phyloP scores from a whole-genome alignment of 164 flowering plant species.

The Euptelea pleiosperma region DNA sequence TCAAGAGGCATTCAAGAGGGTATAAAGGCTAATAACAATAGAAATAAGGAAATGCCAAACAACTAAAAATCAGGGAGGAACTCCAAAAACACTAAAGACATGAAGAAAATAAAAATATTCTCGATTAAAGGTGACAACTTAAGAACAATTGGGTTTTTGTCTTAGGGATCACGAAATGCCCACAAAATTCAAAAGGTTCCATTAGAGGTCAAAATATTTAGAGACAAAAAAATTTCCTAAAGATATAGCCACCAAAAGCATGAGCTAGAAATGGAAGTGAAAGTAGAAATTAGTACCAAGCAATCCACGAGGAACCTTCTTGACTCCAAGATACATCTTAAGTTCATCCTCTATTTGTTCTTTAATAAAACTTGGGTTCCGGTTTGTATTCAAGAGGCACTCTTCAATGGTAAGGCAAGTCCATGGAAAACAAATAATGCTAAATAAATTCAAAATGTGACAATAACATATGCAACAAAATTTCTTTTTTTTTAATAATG shows the following conservation, averaged over 20 bases:
- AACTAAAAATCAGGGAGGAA: too few relatives aligned
- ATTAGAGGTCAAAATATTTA: too few relatives aligned
- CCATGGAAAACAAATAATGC: conserved; percentile 47
- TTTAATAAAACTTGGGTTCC: conserved; percentile 71
- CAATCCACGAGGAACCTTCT: conserved; percentile 78
- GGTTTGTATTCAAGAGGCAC: conserved; percentile 83
- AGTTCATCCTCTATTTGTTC: conserved; percentile 75
- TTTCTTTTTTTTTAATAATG: neutral
- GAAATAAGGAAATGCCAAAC: too few relatives aligned
- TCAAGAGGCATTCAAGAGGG: too few relatives aligned
- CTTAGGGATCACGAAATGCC: too few relatives aligned
- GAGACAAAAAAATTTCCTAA: too few relatives aligned
- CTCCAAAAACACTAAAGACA: too few relatives aligned
- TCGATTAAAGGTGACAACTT: too few relatives aligned
- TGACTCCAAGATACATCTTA: conserved; percentile 80
- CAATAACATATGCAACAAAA: neutral
- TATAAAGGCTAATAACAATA: too few relatives aligned
- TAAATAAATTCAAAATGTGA: conserved; percentile 3
- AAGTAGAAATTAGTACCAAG: conserved; percentile 43
- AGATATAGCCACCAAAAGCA: neutral
- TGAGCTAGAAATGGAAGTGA: neutral
- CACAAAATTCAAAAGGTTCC: too few relatives aligned
- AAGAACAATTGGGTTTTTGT: too few relatives aligned
- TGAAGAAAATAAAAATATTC: too few relatives aligned
- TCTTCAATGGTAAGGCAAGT: conserved; percentile 97